Conservation (phyloP, 2,329 filamentous ascomycete species). For the Lachnum nothofagi region DNA sequence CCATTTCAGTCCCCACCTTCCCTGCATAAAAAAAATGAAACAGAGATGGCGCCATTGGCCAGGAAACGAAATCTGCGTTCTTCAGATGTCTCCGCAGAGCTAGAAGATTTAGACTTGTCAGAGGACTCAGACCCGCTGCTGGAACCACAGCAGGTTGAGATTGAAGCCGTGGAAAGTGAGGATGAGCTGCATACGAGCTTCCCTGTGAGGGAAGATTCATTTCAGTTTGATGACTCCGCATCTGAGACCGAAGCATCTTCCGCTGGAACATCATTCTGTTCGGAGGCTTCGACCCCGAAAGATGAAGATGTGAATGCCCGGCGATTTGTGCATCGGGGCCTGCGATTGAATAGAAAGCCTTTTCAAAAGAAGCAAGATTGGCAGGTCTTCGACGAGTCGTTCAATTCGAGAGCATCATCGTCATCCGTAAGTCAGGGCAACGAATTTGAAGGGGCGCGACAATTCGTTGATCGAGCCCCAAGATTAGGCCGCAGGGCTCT, state of each 20-base stretch:
- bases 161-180: background rate
- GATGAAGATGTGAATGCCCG: background rate
- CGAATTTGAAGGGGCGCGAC: slow-evolving; percentile 5
- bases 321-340: slow-evolving; percentile 1
- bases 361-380: slow-evolving; percentile 9
- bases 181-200: slow-evolving; percentile 7
- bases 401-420: slow-evolving; percentile 8
- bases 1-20: slow-evolving; percentile 19
- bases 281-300: slow-evolving; percentile 2
- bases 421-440: slow-evolving; percentile 1
- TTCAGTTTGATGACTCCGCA: background rate
- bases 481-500: slow-evolving; percentile 17
- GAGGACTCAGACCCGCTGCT: background rate
- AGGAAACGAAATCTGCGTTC: background rate
- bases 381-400: slow-evolving; percentile 15
- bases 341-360: slow-evolving; percentile 10
- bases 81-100: background rate
- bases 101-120: background rate
- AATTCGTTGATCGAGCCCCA: slow-evolving; percentile 17
- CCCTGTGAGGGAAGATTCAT: slow-evolving; percentile 1
- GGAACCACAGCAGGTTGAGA: no score
- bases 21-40: slow-evolving; percentile 5
- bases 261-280: slow-evolving; percentile 8
- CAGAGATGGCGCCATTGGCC: background rate
- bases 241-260: slow-evolving; percentile 6